These are phyloP conservation scores for Gynandropsis gynandra DNA, from an alignment of 345 rosid genomes.

Conservation along the genomic window DNA sequence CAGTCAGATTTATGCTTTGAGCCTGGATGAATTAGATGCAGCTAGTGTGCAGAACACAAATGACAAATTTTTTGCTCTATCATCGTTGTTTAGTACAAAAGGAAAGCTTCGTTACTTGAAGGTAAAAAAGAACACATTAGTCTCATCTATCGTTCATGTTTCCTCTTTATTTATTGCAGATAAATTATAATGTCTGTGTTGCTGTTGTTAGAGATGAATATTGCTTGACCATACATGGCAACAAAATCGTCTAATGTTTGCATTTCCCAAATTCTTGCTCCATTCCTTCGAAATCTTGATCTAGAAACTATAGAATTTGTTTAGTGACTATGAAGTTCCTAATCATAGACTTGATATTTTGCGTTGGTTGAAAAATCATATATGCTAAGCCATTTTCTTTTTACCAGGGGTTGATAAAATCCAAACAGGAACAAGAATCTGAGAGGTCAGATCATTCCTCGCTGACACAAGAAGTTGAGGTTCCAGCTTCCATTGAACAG, in stretches of 20 bases:
- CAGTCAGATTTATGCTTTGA: conserved; percentile 65
- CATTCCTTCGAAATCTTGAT: background rate
- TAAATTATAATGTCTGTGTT: conserved; percentile 7
- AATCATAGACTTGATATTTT: conserved; percentile 8
- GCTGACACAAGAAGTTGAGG: conserved; percentile 29
- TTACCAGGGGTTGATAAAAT: conserved; percentile 67
- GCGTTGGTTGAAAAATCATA: background rate
- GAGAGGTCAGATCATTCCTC: conserved; percentile 38
- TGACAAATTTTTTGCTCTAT: conserved; percentile 70
- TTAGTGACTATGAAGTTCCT: background rate
- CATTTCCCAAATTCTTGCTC: background rate
- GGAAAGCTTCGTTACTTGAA: conserved; percentile 91
- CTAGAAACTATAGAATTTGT: conserved; percentile 10
- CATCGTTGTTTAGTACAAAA: conserved; percentile 47
- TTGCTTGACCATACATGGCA: background rate
- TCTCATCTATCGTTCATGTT: conserved; percentile 1
- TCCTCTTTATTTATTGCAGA: conserved; percentile 7
- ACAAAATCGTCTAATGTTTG: too few species aligned
- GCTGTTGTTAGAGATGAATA: conserved; percentile 1
- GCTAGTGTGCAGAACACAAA: conserved; percentile 64
- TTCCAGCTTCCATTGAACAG: conserved; percentile 31
- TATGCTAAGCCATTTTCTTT: conserved; percentile 2
- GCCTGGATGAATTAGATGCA: conserved; percentile 60
- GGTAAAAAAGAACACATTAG: conserved; percentile 34
- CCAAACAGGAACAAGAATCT: conserved; percentile 43